Base-by-base conservation (phyloP, 2,329 filamentous ascomycete genomes). In the Cadophora malorum region DNA sequence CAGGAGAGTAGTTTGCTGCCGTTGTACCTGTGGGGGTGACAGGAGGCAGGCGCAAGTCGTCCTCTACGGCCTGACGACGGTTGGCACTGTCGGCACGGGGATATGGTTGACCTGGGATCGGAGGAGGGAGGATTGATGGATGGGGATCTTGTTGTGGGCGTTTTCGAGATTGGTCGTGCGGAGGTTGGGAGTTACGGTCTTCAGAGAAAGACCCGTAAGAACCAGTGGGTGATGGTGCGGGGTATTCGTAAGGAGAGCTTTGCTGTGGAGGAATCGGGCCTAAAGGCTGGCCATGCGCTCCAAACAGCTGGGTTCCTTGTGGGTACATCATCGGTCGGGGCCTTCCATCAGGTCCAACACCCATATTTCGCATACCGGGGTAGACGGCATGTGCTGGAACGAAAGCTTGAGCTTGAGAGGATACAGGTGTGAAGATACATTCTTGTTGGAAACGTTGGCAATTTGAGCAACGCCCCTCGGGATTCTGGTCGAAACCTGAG, bases 371-470 rank as follows among this genome's bases (percentile, higher is more conserved):
- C 75, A 86, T 77, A 74, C 84, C 81, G 19, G 85, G 84, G 70
- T 86, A 91, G 67, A 89, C 87, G 7, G 90, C 88, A 76, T 91
- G 88, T 10, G 89, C 90, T 8, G 90, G 90, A 41, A 92, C 90
- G 75, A 92, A 92, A 12, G 90, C 90, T 78, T 91, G 90, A 9
- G 89, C 88, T 79, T 92, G 90, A 12, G 89, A 90, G 3, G 89
- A 91, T 28, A 93, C 90, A 2, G 90, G 90, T 0, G 90, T 92
- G 79, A 93, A 93, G 79, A 93, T 88, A 80, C 90, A 93, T 77
- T 91, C 89, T 79, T 92, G 90, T 72, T 90, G 90, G 80, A 92
- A 93, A 59, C 90, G 84, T 71, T 89, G 83, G 77, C 90, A 93
- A 78, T 92, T 92, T 75, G 84, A 87, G 82, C 90, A 93, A 69